Percentiles rank a stretch among this genome's conserved stretches.
Evolutionary conservation across 1,284 basidiomycete genomes (phyloP).

Genomic region (Austroboletus rostrupii): DNA sequence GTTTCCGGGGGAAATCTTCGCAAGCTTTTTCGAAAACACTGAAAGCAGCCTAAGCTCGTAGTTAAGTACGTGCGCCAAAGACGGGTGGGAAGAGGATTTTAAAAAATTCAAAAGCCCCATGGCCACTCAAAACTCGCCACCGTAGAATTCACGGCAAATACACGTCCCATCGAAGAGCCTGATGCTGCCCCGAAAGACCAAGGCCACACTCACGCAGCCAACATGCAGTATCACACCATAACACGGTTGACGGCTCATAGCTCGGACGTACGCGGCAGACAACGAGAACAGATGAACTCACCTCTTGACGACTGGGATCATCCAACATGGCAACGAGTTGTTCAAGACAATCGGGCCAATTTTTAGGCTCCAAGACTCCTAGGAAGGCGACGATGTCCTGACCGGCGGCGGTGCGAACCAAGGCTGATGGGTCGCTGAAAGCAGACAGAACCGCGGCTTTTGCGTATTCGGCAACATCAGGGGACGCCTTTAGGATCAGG

Average conservation of each 20-base stretch:
- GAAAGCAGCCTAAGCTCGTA: conserved; percentile 74
- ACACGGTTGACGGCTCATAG: background rate
- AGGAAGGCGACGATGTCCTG: conserved; percentile 89
- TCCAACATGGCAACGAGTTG: conserved; percentile 78
- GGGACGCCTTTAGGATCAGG: conserved; percentile 61
- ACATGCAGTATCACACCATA: conserved; percentile 1
- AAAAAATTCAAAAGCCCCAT: conserved; percentile 1
- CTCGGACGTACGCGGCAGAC: background rate
- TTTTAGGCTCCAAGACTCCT: conserved; percentile 78
- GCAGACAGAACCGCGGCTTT: conserved; percentile 80
- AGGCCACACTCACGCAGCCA: background rate
- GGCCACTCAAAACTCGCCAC: conserved; percentile 1
- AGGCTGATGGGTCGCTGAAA: conserved; percentile 73
- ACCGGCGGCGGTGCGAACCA: conserved; percentile 89
- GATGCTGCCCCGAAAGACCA: conserved; percentile 10
- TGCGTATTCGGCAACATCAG: conserved; percentile 75
- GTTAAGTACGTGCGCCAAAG: conserved; percentile 20
- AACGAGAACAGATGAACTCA: conserved; percentile 38
- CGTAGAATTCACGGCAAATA: conserved; percentile 2
- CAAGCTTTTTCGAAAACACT: conserved; percentile 93
- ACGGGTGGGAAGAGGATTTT: conserved; percentile 10
- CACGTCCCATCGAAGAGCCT: conserved; percentile 5
- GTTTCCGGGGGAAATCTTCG: conserved; percentile 93
- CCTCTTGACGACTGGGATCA: conserved; percentile 79
- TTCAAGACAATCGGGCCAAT: conserved; percentile 90